Conservation (phyloP, 495 filamentous ascomycete species). For the Penicillium pancosmium region DNA sequence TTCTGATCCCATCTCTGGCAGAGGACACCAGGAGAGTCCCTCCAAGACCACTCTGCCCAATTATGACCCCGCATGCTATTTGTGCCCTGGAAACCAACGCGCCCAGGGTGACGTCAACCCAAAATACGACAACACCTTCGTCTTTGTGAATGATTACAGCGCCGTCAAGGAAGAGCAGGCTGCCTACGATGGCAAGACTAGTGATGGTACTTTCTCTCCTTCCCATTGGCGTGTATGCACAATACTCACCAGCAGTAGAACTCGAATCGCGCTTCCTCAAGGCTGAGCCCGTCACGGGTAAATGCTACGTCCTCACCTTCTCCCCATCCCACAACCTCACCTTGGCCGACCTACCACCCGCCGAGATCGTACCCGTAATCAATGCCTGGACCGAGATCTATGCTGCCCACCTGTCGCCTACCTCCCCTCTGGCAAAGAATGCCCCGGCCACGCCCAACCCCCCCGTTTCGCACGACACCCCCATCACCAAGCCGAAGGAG, state of each 20-base stretch:
- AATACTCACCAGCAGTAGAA: conserved; percentile 44
- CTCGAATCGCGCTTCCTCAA: conserved; percentile 77
- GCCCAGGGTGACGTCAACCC: conserved; percentile 90
- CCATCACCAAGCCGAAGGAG: conserved; percentile 58
- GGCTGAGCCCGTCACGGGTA: conserved; percentile 85
- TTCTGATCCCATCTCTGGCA: conserved; percentile 33
- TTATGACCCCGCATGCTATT: conserved; percentile 88
- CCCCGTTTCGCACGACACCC: conserved; percentile 48
- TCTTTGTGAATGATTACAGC: conserved; percentile 97
- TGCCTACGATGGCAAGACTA: conserved; percentile 58
- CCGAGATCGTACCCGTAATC: conserved; percentile 75
- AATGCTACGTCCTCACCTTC: conserved; percentile 97
- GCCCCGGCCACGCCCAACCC: conserved; percentile 50
- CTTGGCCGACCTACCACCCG: conserved; percentile 76
- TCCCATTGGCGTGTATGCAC: not conserved
- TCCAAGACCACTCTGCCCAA: conserved; percentile 74
- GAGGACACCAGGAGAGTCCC: conserved; percentile 87
- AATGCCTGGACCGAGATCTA: conserved; percentile 90
- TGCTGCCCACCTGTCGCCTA: conserved; percentile 71
- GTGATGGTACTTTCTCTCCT: conserved; percentile 46
- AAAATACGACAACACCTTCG: conserved; percentile 81
- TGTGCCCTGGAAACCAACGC: conserved; percentile 95
- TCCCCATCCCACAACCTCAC: conserved; percentile 88
- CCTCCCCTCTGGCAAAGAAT: conserved; percentile 62
- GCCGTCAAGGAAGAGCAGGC: conserved; percentile 93